Percentiles rank a stretch among this genome's conserved stretches.
These are phyloP conservation scores for Cupressus sempervirens DNA, from an alignment of 75 land plant genomes.

Conservation along the genomic window DNA sequence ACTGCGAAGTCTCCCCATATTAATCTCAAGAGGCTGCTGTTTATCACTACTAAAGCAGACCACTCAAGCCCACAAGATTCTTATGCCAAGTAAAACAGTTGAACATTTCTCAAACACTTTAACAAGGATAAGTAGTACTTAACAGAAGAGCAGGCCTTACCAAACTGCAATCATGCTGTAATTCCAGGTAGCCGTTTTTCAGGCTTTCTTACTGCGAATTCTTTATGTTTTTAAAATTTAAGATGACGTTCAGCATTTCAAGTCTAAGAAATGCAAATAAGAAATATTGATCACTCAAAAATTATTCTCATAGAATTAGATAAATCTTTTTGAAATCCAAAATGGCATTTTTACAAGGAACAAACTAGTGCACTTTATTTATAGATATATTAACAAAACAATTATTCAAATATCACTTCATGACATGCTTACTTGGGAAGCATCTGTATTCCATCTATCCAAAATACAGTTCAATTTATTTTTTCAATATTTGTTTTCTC, in stretches of 20 bases:
- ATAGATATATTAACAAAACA: not conserved
- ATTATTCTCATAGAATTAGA: not conserved
- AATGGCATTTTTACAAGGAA: not conserved
- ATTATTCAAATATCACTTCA: not conserved
- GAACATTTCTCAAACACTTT: not conserved
- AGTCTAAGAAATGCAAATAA: not conserved
- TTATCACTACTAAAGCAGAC: not conserved
- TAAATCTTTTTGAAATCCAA: not conserved
- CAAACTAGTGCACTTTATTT: not conserved
- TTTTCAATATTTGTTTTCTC: not conserved
- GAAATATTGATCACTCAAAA: not conserved
- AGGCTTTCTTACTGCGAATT: not conserved
- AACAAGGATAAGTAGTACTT: not conserved
- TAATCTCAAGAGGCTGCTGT: not conserved
- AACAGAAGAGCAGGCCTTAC: not conserved
- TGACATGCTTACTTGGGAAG: not conserved
- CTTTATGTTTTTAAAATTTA: not conserved
- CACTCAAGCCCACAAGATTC: not conserved
- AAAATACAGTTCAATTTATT: not conserved
- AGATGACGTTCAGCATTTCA: not conserved
- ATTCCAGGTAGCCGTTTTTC: not conserved
- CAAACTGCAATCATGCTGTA: not conserved
- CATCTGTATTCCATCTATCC: not conserved
- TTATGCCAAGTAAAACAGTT: not conserved
- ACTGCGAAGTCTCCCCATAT: not conserved